Conservation (phyloP, 331 rosid species). For the Telfairia occidentalis region DNA sequence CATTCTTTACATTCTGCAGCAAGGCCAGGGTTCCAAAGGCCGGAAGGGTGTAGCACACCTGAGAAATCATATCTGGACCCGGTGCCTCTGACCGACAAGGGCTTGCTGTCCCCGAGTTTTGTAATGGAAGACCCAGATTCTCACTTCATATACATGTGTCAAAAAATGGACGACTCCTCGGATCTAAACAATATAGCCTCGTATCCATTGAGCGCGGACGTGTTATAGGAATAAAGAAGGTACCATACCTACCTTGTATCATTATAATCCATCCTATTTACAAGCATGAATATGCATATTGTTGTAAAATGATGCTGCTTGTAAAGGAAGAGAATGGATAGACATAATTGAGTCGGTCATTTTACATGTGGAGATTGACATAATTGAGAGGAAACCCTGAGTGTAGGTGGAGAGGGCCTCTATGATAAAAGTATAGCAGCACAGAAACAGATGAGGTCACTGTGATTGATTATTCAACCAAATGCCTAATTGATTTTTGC, state of each 20-base stretch:
- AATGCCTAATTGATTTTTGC: neutral
- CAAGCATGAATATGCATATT: neutral
- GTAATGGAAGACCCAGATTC: constrained; percentile 73
- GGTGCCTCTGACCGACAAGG: constrained; percentile 45
- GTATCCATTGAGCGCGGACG: constrained; percentile 22
- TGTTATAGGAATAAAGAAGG: constrained; percentile 21
- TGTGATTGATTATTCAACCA: neutral
- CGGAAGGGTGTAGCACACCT: constrained; percentile 34
- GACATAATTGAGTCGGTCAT: neutral
- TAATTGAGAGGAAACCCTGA: neutral
- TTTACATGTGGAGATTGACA: neutral
- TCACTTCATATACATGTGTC: constrained; percentile 56
- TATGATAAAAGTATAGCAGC: neutral
- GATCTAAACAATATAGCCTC: constrained; percentile 18
- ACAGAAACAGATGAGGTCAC: neutral
- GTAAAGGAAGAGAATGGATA: neutral
- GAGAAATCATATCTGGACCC: constrained; percentile 42
- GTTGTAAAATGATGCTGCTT: neutral
- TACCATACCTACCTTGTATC: neutral
- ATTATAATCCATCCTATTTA: neutral
- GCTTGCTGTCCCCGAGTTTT: constrained; percentile 33
- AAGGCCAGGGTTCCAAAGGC: constrained; percentile 54
- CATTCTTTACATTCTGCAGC: constrained; percentile 30
- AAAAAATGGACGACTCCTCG: constrained; percentile 28
- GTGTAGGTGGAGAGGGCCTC: neutral